phyloP scores from a whole-genome alignment of 495 filamentous ascomycete genomes.

The Penicillium canescens region DNA sequence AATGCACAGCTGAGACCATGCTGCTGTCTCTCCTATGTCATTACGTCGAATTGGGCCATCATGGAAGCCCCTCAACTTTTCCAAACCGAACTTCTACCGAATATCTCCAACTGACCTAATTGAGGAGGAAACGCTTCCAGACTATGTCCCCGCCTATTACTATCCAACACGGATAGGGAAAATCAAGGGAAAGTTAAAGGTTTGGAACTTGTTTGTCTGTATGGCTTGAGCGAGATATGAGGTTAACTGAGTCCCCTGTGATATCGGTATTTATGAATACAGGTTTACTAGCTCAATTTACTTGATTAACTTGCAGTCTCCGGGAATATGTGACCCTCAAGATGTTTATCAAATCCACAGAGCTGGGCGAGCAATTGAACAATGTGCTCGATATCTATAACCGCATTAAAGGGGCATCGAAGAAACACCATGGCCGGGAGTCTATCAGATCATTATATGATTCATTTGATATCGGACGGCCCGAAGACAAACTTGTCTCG shows the following conservation, averaged over 20 bases:
- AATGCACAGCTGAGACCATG: background rate
- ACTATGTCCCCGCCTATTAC: background rate
- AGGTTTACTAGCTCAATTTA: no score
- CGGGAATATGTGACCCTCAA: no score
- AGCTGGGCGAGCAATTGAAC: no score
- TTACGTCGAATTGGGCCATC: constrained; percentile 7
- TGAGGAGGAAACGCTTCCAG: constrained; percentile 11
- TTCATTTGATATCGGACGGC: no score
- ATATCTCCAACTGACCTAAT: constrained; percentile 10
- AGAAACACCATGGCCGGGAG: no score
- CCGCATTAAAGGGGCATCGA: no score
- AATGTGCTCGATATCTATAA: no score
- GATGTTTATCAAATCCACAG: no score
- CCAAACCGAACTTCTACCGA: constrained; percentile 15
- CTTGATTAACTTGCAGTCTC: no score
- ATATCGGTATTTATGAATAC: background rate
- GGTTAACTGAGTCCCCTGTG: background rate
- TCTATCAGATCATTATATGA: no score
- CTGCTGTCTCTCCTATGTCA: constrained; percentile 13
- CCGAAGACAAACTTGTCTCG: no score
- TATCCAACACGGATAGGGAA: background rate
- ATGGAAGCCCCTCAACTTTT: constrained; percentile 18
- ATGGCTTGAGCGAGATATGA: background rate
- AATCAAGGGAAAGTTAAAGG: background rate
- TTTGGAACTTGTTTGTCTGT: background rate